These are phyloP conservation scores for Neonectria coccinea DNA, from an alignment of 2,329 filamentous ascomycete genomes.

Conservation along the genomic window DNA sequence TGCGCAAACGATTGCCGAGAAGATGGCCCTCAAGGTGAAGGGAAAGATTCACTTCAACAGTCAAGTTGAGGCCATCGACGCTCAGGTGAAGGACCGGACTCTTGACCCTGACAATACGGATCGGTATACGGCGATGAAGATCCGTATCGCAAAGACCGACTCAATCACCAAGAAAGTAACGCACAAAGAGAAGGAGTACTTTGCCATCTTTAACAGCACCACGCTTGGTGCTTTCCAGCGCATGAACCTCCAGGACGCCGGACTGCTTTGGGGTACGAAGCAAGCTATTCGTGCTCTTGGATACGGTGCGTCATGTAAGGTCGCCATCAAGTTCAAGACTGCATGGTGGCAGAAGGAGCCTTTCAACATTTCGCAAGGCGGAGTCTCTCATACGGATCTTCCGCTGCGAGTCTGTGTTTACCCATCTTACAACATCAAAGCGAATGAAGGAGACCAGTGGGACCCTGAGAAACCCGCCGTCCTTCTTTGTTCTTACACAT, in stretches of 20 bases:
- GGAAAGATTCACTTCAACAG: conserved; percentile 25
- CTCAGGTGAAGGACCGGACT: conserved; percentile 8
- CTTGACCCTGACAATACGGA: not conserved
- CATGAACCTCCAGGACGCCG: conserved; percentile 41
- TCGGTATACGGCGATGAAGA: conserved; percentile 19
- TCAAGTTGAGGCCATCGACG: conserved; percentile 31
- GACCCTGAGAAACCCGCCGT: conserved; percentile 26
- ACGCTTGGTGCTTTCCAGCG: conserved; percentile 33
- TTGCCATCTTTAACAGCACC: conserved; percentile 37
- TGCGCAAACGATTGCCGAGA: conserved; percentile 23
- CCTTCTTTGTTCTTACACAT: conserved; percentile 39
- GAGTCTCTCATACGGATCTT: conserved; percentile 41
- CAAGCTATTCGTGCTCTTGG: conserved; percentile 47
- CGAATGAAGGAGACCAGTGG: conserved; percentile 14
- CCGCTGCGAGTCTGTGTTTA: conserved; percentile 50
- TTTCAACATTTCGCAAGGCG: conserved; percentile 26
- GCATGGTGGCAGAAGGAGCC: conserved; percentile 42
- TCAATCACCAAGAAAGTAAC: not conserved
- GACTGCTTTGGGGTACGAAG: conserved; percentile 45
- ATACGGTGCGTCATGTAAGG: conserved; percentile 47
- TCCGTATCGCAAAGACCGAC: conserved; percentile 16
- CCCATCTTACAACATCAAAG: conserved; percentile 46
- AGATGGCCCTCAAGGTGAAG: conserved; percentile 26
- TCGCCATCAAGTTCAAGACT: conserved; percentile 51
- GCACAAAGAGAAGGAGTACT: conserved; percentile 30